Percentiles rank a stretch among this genome's conserved stretches.
phyloP scores from a whole-genome alignment of 306 rosid genomes.

The Fragaria nilgerrensis region DNA sequence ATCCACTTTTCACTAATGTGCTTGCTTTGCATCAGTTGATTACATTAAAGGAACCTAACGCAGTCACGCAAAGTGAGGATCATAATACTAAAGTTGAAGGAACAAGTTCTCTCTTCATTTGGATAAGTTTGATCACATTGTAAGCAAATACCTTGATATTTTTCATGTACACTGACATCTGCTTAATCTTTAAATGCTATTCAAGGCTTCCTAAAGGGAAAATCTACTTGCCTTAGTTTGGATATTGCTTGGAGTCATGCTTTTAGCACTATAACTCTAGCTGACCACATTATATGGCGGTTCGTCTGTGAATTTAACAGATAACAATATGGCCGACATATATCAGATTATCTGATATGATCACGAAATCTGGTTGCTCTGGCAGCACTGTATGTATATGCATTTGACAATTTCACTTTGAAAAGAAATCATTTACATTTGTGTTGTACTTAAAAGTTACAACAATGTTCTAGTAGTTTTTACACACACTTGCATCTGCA shows the following conservation, averaged over 20 bases:
- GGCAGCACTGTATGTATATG: neutral
- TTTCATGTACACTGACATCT: conserved; percentile 11
- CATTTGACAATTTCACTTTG: neutral
- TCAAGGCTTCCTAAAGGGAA: neutral
- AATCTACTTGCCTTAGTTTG: neutral
- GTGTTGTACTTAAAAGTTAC: neutral
- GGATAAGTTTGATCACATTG: conserved; percentile 94
- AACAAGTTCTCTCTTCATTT: conserved; percentile 88
- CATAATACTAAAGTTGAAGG: conserved; percentile 76
- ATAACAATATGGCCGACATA: neutral
- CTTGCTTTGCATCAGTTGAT: conserved; percentile 52
- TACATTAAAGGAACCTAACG: conserved; percentile 61
- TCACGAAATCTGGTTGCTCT: neutral
- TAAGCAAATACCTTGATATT: conserved; percentile 32
- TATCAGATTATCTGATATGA: neutral
- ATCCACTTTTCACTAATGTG: neutral
- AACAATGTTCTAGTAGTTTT: neutral
- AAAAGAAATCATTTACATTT: neutral
- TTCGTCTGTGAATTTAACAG: neutral
- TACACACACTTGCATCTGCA: neutral
- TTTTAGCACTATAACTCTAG: neutral
- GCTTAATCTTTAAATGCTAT: neutral
- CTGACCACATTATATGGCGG: neutral
- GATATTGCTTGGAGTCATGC: neutral
- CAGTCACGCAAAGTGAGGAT: conserved; percentile 44